Percentiles rank a stretch among this genome's conserved stretches.
phyloP scores from a whole-genome alignment of 2,329 filamentous ascomycete genomes.

The Rasamsonia emersonii region DNA sequence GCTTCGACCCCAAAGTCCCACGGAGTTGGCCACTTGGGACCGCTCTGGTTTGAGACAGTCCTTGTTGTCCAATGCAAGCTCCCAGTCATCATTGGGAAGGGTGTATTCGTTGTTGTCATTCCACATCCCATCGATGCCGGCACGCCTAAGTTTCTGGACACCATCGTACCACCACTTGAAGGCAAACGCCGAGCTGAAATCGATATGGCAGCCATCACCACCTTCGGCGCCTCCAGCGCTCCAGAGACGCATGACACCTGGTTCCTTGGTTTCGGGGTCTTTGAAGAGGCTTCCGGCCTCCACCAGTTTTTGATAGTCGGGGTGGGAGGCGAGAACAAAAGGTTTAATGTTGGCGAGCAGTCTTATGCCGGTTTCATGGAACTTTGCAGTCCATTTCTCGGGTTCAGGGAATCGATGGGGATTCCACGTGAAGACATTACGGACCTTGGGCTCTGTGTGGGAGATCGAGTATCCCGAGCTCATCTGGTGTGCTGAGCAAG shows the following conservation, averaged over 20 bases:
- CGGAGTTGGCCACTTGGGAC: constrained; percentile 35
- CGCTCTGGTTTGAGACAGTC: constrained; percentile 30
- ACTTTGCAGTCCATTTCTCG: constrained; percentile 52
- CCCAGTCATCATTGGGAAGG: constrained; percentile 57
- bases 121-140: constrained; percentile 67
- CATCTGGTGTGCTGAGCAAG: constrained; percentile 65
- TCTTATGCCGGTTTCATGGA: constrained; percentile 56
- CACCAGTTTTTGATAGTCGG: constrained; percentile 55
- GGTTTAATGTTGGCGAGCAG: constrained; percentile 66
- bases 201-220: constrained; percentile 61
- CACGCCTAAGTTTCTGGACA: constrained; percentile 50
- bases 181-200: constrained; percentile 60
- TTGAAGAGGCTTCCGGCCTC: constrained; percentile 54
- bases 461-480: constrained; percentile 64
- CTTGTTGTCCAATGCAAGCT: constrained; percentile 46
- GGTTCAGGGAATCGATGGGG: constrained; percentile 61
- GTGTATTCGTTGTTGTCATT: constrained; percentile 74
- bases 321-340: constrained; percentile 59
- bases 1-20: constrained; percentile 62
- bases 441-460: constrained; percentile 57
- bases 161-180: constrained; percentile 67
- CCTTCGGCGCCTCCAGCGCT: constrained; percentile 63
- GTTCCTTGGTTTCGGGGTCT: constrained; percentile 45
- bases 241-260: constrained; percentile 58
- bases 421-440: constrained; percentile 68